These are phyloP conservation scores for Xylariaceae sp. DNA, from an alignment of 2,329 filamentous ascomycete species.

Conservation along the genomic window DNA sequence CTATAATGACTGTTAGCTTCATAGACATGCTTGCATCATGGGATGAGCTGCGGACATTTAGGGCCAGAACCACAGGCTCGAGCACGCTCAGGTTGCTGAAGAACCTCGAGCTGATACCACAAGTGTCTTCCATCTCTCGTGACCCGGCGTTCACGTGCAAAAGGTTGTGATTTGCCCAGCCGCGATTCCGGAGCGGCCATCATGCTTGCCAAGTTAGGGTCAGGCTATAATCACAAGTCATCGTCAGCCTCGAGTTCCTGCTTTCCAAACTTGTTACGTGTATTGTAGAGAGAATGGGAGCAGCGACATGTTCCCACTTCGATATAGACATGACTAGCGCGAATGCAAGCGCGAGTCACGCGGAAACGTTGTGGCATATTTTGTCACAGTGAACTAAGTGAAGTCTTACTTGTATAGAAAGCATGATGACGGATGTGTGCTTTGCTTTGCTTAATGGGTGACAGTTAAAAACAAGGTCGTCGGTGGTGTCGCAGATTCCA, in stretches of 20 bases:
- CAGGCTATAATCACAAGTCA: conserved; percentile 31
- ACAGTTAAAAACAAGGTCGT: background rate
- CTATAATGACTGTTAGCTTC: conserved; percentile 49
- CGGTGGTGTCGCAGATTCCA: background rate
- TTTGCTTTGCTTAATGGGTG: background rate
- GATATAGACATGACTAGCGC: background rate
- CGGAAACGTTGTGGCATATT: background rate
- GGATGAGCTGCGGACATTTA: conserved; percentile 70
- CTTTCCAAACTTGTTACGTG: background rate
- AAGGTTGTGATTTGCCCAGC: conserved; percentile 30
- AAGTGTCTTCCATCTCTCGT: conserved; percentile 80
- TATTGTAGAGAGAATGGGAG: background rate
- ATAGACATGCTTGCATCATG: background rate
- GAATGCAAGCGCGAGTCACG: background rate
- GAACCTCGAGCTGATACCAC: conserved; percentile 82
- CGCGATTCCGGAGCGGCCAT: conserved; percentile 31
- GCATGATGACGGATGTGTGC: conserved; percentile 24
- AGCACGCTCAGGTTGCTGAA: conserved; percentile 93
- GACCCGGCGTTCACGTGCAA: conserved; percentile 50
- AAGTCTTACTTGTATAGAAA: conserved; percentile 38
- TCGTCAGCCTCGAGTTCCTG: conserved; percentile 18
- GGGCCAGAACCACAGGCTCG: conserved; percentile 94
- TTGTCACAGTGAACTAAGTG: conserved; percentile 8
- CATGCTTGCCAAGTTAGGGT: conserved; percentile 35
- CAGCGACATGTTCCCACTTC: background rate